A percentile compares a stretch with the other conserved stretches of the same genome.
Conservation (phyloP, 2,329 filamentous ascomycete species). For the Camillea tinctor region DNA sequence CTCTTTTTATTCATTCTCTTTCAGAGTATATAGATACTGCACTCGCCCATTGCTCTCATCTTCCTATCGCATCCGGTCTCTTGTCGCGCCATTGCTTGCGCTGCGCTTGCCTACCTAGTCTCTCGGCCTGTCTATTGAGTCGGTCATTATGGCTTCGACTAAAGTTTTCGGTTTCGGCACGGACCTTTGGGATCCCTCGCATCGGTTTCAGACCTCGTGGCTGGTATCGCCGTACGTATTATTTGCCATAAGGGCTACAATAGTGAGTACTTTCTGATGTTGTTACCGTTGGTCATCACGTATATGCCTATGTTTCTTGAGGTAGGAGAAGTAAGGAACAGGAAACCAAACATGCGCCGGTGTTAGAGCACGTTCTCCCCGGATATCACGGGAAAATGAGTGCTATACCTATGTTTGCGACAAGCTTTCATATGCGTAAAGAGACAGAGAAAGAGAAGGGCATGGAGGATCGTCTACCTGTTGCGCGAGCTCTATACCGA, state of each 20-base stretch:
- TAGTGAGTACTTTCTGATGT: conserved; percentile 38
- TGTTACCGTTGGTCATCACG: too few relatives aligned
- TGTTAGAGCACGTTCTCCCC: too few relatives aligned
- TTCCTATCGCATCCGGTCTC: too few relatives aligned
- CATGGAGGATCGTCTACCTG: background rate
- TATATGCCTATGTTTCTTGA: too few relatives aligned
- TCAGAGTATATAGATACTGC: too few relatives aligned
- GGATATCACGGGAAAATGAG: too few relatives aligned
- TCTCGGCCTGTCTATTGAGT: background rate
- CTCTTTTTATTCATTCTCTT: too few relatives aligned
- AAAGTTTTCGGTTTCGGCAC: conserved; percentile 23
- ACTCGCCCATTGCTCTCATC: too few relatives aligned
- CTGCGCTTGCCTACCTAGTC: background rate
- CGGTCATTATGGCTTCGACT: conserved; percentile 6
- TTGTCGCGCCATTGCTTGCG: too few relatives aligned
- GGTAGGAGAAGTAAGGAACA: too few relatives aligned
- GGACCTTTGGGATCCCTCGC: conserved; percentile 50
- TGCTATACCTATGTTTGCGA: too few relatives aligned
- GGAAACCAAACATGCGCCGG: too few relatives aligned
- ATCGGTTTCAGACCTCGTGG: conserved; percentile 80
- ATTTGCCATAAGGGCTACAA: conserved; percentile 53
- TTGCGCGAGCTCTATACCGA: background rate
- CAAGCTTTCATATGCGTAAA: background rate
- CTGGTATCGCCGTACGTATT: conserved; percentile 65
- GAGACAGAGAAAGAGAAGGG: background rate